Evolutionary conservation across 192 early-diverging fungal genomes (phyloP).

Genomic region (Coemansia sp.): DNA sequence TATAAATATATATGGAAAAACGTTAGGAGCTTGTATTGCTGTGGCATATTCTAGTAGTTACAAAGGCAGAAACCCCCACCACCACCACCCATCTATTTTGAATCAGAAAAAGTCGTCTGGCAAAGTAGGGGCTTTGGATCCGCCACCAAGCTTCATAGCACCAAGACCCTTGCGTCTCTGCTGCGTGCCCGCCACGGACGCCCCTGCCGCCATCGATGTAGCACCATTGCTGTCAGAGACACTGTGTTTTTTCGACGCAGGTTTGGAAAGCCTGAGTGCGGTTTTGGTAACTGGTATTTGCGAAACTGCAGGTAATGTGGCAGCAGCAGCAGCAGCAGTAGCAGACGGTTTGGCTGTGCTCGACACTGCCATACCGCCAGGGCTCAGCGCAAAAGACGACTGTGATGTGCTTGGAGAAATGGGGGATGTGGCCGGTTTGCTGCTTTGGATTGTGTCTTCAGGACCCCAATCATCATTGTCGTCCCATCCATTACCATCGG

Average conservation of each 20-base stretch:
- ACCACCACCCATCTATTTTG: neutral
- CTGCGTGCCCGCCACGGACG: slow-evolving; percentile 4
- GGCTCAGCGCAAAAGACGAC: neutral
- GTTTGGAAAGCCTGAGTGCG: slow-evolving; percentile 18
- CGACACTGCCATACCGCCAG: slow-evolving; percentile 26
- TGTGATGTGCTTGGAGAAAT: neutral
- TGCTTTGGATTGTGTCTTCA: neutral
- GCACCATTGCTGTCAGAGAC: neutral
- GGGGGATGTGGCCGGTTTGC: neutral
- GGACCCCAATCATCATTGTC: slow-evolving; percentile 3
- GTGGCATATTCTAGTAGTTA: too few species aligned
- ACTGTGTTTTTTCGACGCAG: slow-evolving; percentile 11
- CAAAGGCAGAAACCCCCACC: too few species aligned
- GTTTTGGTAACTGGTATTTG: slow-evolving; percentile 4
- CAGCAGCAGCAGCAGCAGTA: too few species aligned
- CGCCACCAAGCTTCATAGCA: slow-evolving; percentile 47
- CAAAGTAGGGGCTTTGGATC: slow-evolving; percentile 20
- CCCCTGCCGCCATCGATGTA: neutral
- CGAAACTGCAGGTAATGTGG: neutral
- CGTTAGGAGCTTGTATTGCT: too few species aligned
- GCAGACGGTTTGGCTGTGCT: neutral
- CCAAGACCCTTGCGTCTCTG: slow-evolving; percentile 42
- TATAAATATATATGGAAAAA: too few species aligned
- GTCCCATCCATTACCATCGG: slow-evolving; percentile 30
- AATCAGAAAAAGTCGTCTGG: slow-evolving; percentile 24